phyloP scores from a whole-genome alignment of 805 yeast species.

The Myxozyma vanderwaltii region DNA sequence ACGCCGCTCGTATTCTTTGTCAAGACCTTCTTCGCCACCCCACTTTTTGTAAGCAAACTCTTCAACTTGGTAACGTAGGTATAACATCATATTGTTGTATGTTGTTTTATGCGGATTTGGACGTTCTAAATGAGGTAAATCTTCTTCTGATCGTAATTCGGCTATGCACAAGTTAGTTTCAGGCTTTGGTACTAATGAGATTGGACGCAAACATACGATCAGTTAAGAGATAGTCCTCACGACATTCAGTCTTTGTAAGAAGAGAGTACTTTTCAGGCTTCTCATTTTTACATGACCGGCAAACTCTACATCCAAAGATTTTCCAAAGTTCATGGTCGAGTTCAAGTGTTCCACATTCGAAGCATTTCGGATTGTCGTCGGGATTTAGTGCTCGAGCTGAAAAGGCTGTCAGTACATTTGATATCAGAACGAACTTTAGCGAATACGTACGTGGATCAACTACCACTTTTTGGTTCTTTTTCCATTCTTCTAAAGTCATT shows the following conservation, averaged over 20 bases:
- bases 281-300: constrained; percentile 71
- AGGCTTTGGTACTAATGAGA: too few species aligned
- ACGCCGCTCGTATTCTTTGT: constrained; percentile 87
- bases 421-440: background rate
- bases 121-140: constrained; percentile 78
- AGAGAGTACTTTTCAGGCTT: constrained; percentile 86
- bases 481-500: constrained; percentile 56
- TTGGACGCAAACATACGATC: constrained; percentile 65
- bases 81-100: constrained; percentile 90
- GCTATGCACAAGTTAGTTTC: constrained; percentile 41
- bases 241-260: constrained; percentile 92
- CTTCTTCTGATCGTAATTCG: constrained; percentile 69
- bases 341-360: constrained; percentile 73
- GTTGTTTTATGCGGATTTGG: constrained; percentile 93
- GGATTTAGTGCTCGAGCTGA: constrained; percentile 71
- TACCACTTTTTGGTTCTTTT: constrained; percentile 49
- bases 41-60: constrained; percentile 90
- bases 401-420: background rate
- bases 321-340: constrained; percentile 71
- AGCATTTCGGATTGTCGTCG: constrained; percentile 75
- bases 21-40: constrained; percentile 88
- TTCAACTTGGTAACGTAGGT: constrained; percentile 88
- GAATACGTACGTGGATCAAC: constrained; percentile 28
- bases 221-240: constrained; percentile 86
- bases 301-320: constrained; percentile 74